A percentile compares a stretch with the other conserved stretches of the same genome.
These are phyloP conservation scores for Solanum tarapatanum DNA, from an alignment of 257 asterid species.

Conservation along the genomic window DNA sequence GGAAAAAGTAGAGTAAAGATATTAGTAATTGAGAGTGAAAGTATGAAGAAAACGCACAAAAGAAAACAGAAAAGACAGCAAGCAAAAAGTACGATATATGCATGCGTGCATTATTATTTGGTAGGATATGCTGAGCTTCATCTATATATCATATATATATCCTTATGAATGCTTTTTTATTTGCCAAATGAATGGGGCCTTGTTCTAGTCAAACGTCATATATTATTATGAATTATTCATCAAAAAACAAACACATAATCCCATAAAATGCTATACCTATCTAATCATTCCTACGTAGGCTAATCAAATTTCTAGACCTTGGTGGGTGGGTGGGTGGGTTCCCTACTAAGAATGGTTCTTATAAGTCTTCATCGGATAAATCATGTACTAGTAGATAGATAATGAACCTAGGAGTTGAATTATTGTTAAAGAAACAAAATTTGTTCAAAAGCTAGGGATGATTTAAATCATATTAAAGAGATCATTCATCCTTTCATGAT, in stretches of 20 bases:
- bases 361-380: background rate
- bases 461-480: too few species aligned
- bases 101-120: slow-evolving; percentile 12
- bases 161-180: background rate
- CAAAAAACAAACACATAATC: background rate
- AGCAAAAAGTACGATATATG: background rate
- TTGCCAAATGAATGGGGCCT: background rate
- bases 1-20: background rate
- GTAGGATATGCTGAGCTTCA: background rate
- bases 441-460: too few species aligned
- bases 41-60: background rate
- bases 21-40: background rate
- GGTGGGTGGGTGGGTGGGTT: too few species aligned
- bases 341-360: background rate
- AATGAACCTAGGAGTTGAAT: background rate
- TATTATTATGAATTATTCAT: background rate
- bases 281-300: background rate
- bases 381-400: background rate
- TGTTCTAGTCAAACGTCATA: background rate
- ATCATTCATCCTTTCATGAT: too few species aligned
- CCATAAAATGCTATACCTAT: background rate
- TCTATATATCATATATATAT: background rate
- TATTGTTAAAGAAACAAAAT: background rate
- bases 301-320: background rate
- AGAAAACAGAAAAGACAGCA: background rate